Evolutionary conservation across 495 filamentous ascomycete species (phyloP), one percentile per base, ranked within the genome.

Genomic region (Daldinia decipiens): DNA sequence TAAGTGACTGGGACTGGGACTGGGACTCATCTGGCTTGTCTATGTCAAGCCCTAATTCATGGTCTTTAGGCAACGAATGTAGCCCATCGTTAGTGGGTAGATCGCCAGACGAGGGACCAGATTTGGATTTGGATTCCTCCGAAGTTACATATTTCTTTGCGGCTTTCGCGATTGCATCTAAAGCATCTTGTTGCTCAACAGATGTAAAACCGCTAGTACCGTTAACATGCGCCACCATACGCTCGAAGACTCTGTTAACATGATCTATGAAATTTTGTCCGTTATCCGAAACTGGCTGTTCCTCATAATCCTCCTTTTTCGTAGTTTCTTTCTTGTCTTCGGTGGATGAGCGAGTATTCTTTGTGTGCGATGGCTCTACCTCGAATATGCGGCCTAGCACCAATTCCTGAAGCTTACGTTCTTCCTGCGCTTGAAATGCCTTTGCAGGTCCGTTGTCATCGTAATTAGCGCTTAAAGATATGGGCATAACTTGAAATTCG

Each of bases 321-420:
- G 40, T 52, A 0, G 68, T 59, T 50, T 78, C 78, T 50, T 80
- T 76, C 62, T 74, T 73, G 24, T 81, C 64, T 36, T 72, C 68
- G 21, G 62, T 31, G 63, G 76, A 51, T 63, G 73, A 61, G 19
- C 57, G 65, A 0, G 65, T 43, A 50, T 73, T 77, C 57, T 78
- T 79, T 9, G 66, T 67, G 0, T 74, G 73, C 29, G 31, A 75
- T 15, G 68, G 67, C 43, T 86, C 82, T 2, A 88, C 65, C 31
- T 82, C 84, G 50, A 90, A 85, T 4, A 90, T 85, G 29, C 77
- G 79, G 15, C 81, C 84, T 32, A 90, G 71, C 0, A 88, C 83
- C 0, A 79, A 74, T 56, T 90, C 87, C 64, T 89, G 87, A 11
- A 75, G 79, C 59, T 82, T 82, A 47, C 78, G 81, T 67, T 86